These are phyloP conservation scores for Daldinia childiae DNA, from an alignment of 495 filamentous ascomycete species.

Conservation along the genomic window DNA sequence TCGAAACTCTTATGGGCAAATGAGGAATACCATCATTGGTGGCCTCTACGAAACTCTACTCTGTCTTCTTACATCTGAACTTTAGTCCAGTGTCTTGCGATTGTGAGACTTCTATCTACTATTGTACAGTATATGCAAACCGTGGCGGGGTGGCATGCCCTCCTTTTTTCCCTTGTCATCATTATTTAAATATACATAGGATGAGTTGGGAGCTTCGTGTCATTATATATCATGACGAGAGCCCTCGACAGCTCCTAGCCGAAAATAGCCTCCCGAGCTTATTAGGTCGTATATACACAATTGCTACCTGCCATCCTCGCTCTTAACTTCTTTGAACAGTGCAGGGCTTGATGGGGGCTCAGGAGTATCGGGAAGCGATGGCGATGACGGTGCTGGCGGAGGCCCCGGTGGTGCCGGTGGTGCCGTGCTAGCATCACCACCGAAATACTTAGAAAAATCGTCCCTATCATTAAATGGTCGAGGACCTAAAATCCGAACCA, in stretches of 20 bases:
- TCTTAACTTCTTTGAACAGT: slow-evolving; percentile 33
- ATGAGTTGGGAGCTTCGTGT: slow-evolving; percentile 40
- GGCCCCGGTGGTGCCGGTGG: slow-evolving; percentile 37
- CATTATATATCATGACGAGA: slow-evolving; percentile 30
- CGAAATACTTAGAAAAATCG: slow-evolving; percentile 95
- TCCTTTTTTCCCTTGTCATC: slow-evolving; percentile 8
- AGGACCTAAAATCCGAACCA: slow-evolving; percentile 85
- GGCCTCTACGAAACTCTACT: neutral
- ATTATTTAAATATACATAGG: slow-evolving; percentile 29
- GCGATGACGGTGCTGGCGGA: slow-evolving; percentile 25
- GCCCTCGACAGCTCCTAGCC: slow-evolving; percentile 25
- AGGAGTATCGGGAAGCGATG: slow-evolving; percentile 35
- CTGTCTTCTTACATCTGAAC: slow-evolving; percentile 11
- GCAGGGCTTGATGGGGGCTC: slow-evolving; percentile 45
- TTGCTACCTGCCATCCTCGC: slow-evolving; percentile 34
- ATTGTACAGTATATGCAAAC: slow-evolving; percentile 35
- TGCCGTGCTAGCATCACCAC: slow-evolving; percentile 52
- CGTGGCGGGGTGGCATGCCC: neutral
- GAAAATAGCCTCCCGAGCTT: neutral
- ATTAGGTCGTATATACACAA: slow-evolving; percentile 28
- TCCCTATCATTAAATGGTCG: slow-evolving; percentile 82
- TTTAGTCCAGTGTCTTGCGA: slow-evolving; percentile 26
- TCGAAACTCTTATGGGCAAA: neutral
- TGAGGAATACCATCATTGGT: slow-evolving; percentile 25
- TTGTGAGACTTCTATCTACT: slow-evolving; percentile 35